Percentiles rank a stretch among this genome's conserved stretches.
phyloP scores from a whole-genome alignment of 208 protist genomes.

The Leishmania mexicana region DNA sequence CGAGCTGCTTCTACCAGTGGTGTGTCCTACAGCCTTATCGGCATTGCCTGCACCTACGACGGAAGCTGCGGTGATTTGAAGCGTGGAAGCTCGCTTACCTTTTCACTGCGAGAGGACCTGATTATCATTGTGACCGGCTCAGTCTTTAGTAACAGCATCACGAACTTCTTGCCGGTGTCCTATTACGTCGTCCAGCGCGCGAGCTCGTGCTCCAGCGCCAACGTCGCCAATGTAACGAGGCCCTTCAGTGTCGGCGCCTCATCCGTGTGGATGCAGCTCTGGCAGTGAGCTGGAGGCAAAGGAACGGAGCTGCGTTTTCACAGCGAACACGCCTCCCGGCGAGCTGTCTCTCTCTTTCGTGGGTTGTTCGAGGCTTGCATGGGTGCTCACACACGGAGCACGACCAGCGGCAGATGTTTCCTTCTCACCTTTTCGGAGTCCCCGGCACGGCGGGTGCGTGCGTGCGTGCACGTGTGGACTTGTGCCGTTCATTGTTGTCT shows the following conservation, averaged over 20 bases:
- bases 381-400: background rate
- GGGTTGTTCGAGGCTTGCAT: background rate
- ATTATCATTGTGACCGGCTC: constrained; percentile 22
- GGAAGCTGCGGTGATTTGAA: constrained; percentile 11
- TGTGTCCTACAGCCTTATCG: constrained; percentile 22
- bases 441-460: background rate
- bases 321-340: background rate
- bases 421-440: background rate
- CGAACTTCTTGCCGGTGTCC: constrained; percentile 25
- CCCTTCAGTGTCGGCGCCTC: constrained; percentile 7
- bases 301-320: background rate
- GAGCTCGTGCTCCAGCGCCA: constrained; percentile 1
- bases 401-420: background rate
- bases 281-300: background rate
- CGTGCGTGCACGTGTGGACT: background rate
- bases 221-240: constrained; percentile 16
- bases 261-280: constrained; percentile 11
- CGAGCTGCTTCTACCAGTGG: constrained; percentile 2
- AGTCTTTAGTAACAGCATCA: constrained; percentile 12
- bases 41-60: constrained; percentile 18
- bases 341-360: background rate
- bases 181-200: constrained; percentile 23
- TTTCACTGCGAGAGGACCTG: constrained; percentile 4
- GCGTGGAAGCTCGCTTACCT: constrained; percentile 7
- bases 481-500: background rate